These are phyloP conservation scores for Podaxis sp. DNA, from an alignment of 768 basidiomycete genomes.

Conservation along the genomic window DNA sequence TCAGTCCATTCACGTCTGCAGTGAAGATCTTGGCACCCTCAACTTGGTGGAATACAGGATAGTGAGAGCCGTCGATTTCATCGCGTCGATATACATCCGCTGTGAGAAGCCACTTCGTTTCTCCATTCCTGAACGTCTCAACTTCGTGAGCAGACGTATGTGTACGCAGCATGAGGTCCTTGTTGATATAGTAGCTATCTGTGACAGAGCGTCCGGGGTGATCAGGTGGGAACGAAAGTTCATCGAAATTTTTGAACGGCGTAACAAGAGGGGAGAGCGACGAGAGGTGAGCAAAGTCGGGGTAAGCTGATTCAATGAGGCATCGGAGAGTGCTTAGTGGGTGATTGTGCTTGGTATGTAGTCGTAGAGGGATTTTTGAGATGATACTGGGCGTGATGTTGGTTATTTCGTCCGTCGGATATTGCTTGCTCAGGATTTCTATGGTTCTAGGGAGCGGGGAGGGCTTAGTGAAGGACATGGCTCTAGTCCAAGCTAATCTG, in stretches of 20 bases:
- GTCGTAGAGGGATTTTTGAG: conserved; percentile 67
- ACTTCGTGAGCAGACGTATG: conserved; percentile 99
- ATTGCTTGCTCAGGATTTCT: conserved; percentile 58
- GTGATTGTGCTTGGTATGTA: conserved; percentile 76
- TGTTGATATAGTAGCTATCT: conserved; percentile 96
- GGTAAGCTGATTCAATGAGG: conserved; percentile 82
- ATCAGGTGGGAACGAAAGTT: conserved; percentile 88
- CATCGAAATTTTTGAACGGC: conserved; percentile 91
- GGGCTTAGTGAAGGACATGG: conserved; percentile 3
- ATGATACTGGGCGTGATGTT: conserved; percentile 87
- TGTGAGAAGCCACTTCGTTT: conserved; percentile 83
- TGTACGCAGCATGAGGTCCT: conserved; percentile 86
- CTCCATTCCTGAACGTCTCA: conserved; percentile 74
- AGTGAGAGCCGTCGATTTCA: conserved; percentile 95
- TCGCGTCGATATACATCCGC: conserved; percentile 98
- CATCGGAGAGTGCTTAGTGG: conserved; percentile 83
- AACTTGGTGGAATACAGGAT: conserved; percentile 98
- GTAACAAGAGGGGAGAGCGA: conserved; percentile 88
- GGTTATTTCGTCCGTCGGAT: conserved; percentile 73
- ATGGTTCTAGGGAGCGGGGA: conserved; percentile 19
- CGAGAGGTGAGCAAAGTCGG: conserved; percentile 65
- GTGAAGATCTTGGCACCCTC: conserved; percentile 87
- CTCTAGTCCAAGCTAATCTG: background rate
- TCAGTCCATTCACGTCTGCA: conserved; percentile 50
- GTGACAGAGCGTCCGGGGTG: conserved; percentile 89